Base-by-base conservation (phyloP, 192 early-diverging fungal species). In the Backusella circina region DNA sequence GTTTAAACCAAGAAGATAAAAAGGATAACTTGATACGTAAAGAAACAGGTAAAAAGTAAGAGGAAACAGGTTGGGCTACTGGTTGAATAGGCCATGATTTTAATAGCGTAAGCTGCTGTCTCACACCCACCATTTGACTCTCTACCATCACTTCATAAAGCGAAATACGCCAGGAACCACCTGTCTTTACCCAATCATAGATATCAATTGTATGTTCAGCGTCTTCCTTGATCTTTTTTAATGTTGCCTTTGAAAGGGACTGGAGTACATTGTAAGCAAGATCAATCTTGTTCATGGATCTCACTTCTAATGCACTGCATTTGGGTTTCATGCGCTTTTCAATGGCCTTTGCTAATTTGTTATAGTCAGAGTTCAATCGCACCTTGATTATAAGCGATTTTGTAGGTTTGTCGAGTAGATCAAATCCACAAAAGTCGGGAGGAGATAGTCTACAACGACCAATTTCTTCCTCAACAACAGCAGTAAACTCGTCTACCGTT, bases 71-170 rank as follows among this genome's bases (percentile, higher is more conserved):
- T 18, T 38, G 18, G 38, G 64, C 33, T 8, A 47, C 35, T 2
- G 73, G 28, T 13, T 75, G 65, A 5, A 81, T 41, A 26, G 71
- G 65, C 80, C 80, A 82, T 67, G 72, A 64, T 21, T 70, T 23
- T 32, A 78, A 35, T 30, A 70, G 64, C 2, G 70, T 38, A 26
- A 82, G 21, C 54, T 82, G 81, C 31, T 82, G 81, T 50, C 69
- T 57, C 23, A 75, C 78, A 47, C 78, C 82, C 15, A 79, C 51
- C 12, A 70, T 67, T 31, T 72, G 70, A 41, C 78, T 79, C 65
- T 83, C 78, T 10, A 83, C 26, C 82, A 83, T 77, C 26, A 83
- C 70, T 50, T 83, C 82, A 33, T 83, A 75, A 1, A 83, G 47
- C 6, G 74, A 57, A 1, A 83, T 12, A 15, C 79, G 67, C 82